A percentile compares a stretch with the other conserved stretches of the same genome.
Conservation (phyloP, 139 green algal species). For the Limnomonas spitsbergensis region DNA sequence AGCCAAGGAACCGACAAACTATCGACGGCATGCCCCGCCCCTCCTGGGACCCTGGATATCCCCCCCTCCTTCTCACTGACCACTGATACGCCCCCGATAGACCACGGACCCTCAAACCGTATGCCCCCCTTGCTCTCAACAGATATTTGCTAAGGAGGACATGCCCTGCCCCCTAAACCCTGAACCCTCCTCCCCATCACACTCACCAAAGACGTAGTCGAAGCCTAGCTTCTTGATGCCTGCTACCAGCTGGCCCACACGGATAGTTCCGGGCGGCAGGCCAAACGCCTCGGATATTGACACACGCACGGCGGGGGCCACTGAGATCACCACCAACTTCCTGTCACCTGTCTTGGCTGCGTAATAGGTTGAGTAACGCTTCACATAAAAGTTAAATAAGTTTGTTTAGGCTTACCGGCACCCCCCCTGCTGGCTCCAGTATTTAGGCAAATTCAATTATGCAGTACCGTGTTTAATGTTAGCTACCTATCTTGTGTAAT, state of each 20-base stretch:
- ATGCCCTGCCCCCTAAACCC: background rate
- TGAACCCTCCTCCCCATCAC: background rate
- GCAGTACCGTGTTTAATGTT: no score
- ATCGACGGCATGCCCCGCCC: no score
- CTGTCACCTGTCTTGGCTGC: no score
- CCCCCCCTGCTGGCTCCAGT: no score
- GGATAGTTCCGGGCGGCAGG: slow-evolving; percentile 39
- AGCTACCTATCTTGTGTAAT: no score
- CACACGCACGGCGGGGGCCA: slow-evolving; percentile 63
- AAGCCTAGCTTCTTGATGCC: slow-evolving; percentile 63
- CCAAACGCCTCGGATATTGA: slow-evolving; percentile 60
- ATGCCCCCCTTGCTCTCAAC: background rate
- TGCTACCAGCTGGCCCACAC: slow-evolving; percentile 52
- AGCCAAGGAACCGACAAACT: no score
- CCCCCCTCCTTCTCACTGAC: background rate
- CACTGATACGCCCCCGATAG: background rate
- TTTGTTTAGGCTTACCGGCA: no score
- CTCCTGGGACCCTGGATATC: no score
- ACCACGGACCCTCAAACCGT: background rate
- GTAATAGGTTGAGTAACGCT: no score
- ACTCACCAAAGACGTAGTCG: slow-evolving; percentile 62
- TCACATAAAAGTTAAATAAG: no score
- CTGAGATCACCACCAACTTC: slow-evolving; percentile 48
- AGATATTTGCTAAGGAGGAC: background rate
- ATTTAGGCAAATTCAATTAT: no score